Evolutionary conservation across 208 protist genomes (phyloP).

Genomic region (Leptomonas pyrrhocoris): DNA sequence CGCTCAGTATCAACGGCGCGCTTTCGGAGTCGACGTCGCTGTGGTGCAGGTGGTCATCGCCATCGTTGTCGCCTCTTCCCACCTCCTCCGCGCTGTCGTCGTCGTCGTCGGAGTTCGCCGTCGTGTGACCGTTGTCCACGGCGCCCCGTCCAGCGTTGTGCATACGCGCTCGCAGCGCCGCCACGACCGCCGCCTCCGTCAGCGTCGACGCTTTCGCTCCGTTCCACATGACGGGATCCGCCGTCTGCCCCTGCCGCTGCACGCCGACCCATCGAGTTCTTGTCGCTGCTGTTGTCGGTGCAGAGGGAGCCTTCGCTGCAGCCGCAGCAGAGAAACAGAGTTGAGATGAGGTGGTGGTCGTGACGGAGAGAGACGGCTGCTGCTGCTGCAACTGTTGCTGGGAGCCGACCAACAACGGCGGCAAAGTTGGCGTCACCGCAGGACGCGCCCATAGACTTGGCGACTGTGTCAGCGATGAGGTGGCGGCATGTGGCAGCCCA

Average conservation of each 20-base stretch:
- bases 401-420: neutral
- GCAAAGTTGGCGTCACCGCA: neutral
- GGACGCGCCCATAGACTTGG: slow-evolving; percentile 18
- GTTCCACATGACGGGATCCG: slow-evolving; percentile 6
- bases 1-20: slow-evolving; percentile 29
- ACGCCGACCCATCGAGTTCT: slow-evolving; percentile 16
- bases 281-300: neutral
- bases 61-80: neutral
- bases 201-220: neutral
- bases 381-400: neutral
- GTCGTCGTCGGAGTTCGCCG: neutral
- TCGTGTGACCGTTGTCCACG: neutral
- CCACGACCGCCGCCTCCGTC: neutral
- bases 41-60: neutral
- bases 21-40: neutral
- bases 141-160: neutral
- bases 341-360: neutral
- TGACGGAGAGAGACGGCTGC: neutral
- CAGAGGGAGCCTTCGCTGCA: neutral
- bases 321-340: neutral
- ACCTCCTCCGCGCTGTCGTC: neutral
- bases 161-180: slow-evolving; percentile 14
- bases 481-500: neutral
- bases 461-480: neutral
- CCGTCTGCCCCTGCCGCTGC: slow-evolving; percentile 6